Base-by-base conservation (phyloP, 148 eudicot species). In the Beta vulgaris region DNA sequence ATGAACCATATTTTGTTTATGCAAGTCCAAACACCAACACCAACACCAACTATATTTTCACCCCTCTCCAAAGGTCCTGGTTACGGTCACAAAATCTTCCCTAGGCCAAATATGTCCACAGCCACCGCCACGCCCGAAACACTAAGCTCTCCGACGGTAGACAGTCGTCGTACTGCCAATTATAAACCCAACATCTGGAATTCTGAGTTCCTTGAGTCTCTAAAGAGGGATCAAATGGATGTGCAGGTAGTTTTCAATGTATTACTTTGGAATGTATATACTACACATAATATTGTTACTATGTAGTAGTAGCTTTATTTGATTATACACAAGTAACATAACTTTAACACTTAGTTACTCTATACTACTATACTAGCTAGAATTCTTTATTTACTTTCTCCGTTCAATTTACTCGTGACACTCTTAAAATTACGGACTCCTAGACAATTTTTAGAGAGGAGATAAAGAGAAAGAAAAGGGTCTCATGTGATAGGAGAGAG, bases 161-260 rank as follows among this genome's bases (percentile, higher is more conserved):
- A n/a, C 43, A 48, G 21, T 3, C 53, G 78, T 54, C 73, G 65
- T 8, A 68, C 73, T 0, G 79, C 79, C 48, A 68, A 69, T 42
- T 76, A 68, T 13, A 71, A 76, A 37, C 68, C 79, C 9, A 28
- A 61, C 34, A 29, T 37, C 70, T 77, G 75, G n/a, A 58, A 12
- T 48, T 10, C 25, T 61, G 70, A 71, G 35, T 60, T 77, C 1
- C 11, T 69, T 36, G 11, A 48, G 26, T 77, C 80, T 28, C 26
- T 61, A 13, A 18, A 46, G 10, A 70, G 19, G 3, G 21, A 25
- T 25, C 43, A 15, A 25, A 3, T 48, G 19, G 4, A 15, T 4
- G 21, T 48, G n/a, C 53, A 48, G 53, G 53, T 48, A 48, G 2
- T 48, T 7, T 4, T 40, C 6, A 40, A 9, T 40, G n/a, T n/a